Conservation (phyloP, 805 yeast genomes). For the Ogataea sp. region DNA sequence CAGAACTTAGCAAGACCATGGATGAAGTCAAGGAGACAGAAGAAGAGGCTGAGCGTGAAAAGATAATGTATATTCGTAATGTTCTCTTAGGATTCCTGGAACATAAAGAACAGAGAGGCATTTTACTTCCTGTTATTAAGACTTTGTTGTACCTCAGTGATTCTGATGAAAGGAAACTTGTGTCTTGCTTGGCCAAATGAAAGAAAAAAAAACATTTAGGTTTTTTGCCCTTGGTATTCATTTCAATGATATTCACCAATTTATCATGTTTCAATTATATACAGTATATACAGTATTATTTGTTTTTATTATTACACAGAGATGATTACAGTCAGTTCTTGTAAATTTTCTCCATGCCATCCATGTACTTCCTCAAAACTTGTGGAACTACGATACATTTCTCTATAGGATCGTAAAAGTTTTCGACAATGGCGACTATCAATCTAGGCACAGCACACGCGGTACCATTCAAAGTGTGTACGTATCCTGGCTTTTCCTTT, state of each 20-base stretch:
- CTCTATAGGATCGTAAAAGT: constrained; percentile 55
- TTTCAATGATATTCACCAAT: too few species aligned
- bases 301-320: too few species aligned
- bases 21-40: constrained; percentile 2
- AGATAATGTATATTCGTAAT: constrained; percentile 76
- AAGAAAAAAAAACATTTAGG: background rate
- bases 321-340: too few species aligned
- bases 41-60: constrained; percentile 25
- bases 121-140: constrained; percentile 77
- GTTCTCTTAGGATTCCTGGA: constrained; percentile 88
- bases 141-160: constrained; percentile 61
- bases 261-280: too few species aligned
- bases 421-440: constrained; percentile 84
- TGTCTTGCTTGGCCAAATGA: constrained; percentile 35
- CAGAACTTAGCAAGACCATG: background rate
- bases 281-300: too few species aligned
- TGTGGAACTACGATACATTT: constrained; percentile 56
- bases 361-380: constrained; percentile 67
- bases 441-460: constrained; percentile 94
- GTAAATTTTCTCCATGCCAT: constrained; percentile 35
- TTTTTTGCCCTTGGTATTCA: too few species aligned
- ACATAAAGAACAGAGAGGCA: constrained; percentile 84
- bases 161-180: constrained; percentile 67
- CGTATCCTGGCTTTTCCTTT: constrained; percentile 36
- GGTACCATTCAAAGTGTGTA: constrained; percentile 88